Evolutionary conservation across 768 basidiomycete genomes (phyloP), one percentile per base, ranked within the genome.

Genomic region (Tephrocybe sp.): DNA sequence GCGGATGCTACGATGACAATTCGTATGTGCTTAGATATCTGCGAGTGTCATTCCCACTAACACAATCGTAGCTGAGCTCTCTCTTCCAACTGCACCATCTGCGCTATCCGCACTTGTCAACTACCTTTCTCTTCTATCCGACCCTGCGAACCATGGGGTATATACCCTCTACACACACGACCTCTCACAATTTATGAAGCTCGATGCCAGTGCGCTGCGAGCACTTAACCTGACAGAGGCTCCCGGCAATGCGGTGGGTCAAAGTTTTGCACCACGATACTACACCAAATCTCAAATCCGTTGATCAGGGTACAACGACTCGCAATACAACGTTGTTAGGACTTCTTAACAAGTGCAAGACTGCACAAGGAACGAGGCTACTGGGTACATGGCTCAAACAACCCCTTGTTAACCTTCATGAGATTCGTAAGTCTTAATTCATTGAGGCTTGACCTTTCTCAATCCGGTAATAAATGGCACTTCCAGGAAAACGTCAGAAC

Each of bases 321-420:
- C 87, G 90, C 61, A 94, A 89, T 55, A 90, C 89, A 25, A 95
- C 92, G 3, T 66, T 99, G 5, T 83, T 94, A 46, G 94, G 94
- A 1, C 71, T 97, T 7, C 69, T 99, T 49, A 97, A 98, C 65
- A 90, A 89, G 59, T 97, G 96, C 74, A 97, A 97, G 70, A 98
- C 97, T 0, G 84, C 91, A 0, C 97, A 99, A 63, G 97, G 97
- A 0, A 84, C 89, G 12, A 74, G 97, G 47, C 65, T 97, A 32
- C 75, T 99, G 3, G 89, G 86, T 0, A 86, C 84, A 40, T 98
- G 96, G 96, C 71, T 99, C 34, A 98, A 97, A 63, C 97, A 98
- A 64, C 97, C 97, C 5, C 72, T 98, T 22, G 83, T 98, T 25
- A 98, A 97, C 65, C 66, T 92, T 30, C 95, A 98, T 56, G 90